Evolutionary conservation across 2,329 filamentous ascomycete species (phyloP).

Genomic region (Nigrospora sphaerica): DNA sequence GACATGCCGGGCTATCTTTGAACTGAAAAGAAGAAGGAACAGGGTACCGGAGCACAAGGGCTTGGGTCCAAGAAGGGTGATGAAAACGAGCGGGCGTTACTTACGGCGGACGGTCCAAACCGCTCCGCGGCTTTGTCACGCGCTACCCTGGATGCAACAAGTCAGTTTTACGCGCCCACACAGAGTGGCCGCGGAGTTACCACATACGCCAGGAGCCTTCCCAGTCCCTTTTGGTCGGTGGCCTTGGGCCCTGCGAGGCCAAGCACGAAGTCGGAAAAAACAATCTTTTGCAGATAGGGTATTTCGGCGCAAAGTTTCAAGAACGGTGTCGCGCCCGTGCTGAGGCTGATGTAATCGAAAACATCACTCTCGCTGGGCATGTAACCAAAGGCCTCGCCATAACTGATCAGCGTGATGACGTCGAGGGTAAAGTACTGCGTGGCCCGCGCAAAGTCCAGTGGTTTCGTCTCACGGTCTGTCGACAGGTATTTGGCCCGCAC

Average conservation of each 20-base stretch:
- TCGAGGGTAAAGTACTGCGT: constrained; percentile 13
- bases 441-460: constrained; percentile 10
- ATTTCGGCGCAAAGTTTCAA: constrained; percentile 9
- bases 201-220: constrained; percentile 12
- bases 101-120: not conserved
- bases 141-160: not conserved
- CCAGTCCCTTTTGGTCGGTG: constrained; percentile 10
- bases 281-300: constrained; percentile 9
- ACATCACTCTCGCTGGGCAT: constrained; percentile 10
- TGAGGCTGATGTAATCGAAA: constrained; percentile 8
- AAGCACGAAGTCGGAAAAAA: constrained; percentile 9
- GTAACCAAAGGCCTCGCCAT: constrained; percentile 16
- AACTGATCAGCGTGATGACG: constrained; percentile 12
- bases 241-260: constrained; percentile 11
- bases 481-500: not conserved
- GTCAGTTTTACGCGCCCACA: not conserved
- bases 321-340: constrained; percentile 1
- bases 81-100: no score
- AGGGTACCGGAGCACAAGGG: not conserved
- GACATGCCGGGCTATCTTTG: not conserved
- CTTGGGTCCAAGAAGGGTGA: not conserved
- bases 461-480: not conserved
- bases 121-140: constrained; percentile 1
- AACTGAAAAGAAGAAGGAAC: not conserved
- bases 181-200: not conserved